These are phyloP conservation scores for Blepharisma undulans DNA, from an alignment of 169 alveolate species.

Conservation along the genomic window DNA sequence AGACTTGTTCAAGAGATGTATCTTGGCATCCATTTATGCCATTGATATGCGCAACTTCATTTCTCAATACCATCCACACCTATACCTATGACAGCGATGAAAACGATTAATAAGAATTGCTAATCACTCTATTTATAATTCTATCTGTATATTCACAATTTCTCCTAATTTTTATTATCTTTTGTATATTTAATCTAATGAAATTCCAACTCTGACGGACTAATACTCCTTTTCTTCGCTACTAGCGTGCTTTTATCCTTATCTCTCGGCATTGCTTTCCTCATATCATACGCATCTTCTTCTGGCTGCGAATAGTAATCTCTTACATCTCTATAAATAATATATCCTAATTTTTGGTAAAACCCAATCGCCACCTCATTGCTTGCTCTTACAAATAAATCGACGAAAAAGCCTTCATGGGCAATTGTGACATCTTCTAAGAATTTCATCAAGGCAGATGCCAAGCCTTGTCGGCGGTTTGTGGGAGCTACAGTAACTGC, in stretches of 20 bases:
- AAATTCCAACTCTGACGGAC: conserved; percentile 26
- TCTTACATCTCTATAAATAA: conserved; percentile 80
- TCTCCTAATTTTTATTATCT: too few relatives aligned
- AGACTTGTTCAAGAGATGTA: conserved; percentile 44
- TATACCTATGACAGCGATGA: background rate
- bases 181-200: background rate
- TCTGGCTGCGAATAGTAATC: conserved; percentile 87
- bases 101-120: background rate
- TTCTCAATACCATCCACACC: background rate
- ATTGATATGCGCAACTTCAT: conserved; percentile 55
- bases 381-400: conserved; percentile 92
- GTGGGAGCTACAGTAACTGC: conserved; percentile 96
- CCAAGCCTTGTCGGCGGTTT: conserved; percentile 91
- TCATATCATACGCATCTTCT: conserved; percentile 93
- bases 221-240: background rate
- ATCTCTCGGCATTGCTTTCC: conserved; percentile 53
- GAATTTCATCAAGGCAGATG: conserved; percentile 89
- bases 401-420: conserved; percentile 91
- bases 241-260: background rate
- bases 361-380: conserved; percentile 90
- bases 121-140: too few relatives aligned
- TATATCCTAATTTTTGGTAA: conserved; percentile 91
- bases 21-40: conserved; percentile 74
- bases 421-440: conserved; percentile 88
- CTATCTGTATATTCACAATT: too few relatives aligned